Evolutionary conservation across 495 filamentous ascomycete species (phyloP), one percentile per base, ranked within the genome.

Genomic region (Talaromyces wortmannii): DNA sequence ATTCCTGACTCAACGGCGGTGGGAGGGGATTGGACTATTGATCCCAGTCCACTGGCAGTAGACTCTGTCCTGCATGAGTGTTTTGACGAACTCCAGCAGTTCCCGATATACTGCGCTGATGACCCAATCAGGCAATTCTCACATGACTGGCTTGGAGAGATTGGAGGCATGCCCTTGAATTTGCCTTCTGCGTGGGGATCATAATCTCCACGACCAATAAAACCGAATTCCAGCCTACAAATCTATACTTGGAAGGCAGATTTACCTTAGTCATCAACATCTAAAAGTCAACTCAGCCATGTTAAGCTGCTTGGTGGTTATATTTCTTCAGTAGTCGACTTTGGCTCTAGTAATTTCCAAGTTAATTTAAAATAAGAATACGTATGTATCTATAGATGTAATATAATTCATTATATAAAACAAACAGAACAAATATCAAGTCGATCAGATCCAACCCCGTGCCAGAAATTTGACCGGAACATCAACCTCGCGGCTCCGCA

Each of bases 141-240:
- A 10, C 59, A 61, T 7, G 63, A 66, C 33, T 66, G 63, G 63
- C 52, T 64, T 2, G 59, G 57, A 46, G 55, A 66, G 47, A 66
- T 66, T 40, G 63, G 58, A 31, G 52, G 50, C 6, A 57, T 59
- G 15, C 31, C 6, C 5, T 13, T 53, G 6, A 36, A 48, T 48
- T 29, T 11, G 17, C 29, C 45, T 5, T 40, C 36, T 40, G 13
- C 13, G 5, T 40, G 36, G 36, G 36, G 36, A 40, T 40, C 8
- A 40, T 8, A 5, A 40, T 23, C 4, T 4, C 23, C 23, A 1
- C 23, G 23, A 23, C 23, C 23, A 23, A 23, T 23, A 4, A 23
- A 23, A 23, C 23, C 23, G 23, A 4, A 23, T 2, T 23, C 23
- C 4, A 23, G 1, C 23, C 23, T 23, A 23, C 23, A 23, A 23